Evolutionary conservation across 2,329 filamentous ascomycete species (phyloP), one percentile per base, ranked within the genome.

Genomic region (Chrysoporthe puriensis): DNA sequence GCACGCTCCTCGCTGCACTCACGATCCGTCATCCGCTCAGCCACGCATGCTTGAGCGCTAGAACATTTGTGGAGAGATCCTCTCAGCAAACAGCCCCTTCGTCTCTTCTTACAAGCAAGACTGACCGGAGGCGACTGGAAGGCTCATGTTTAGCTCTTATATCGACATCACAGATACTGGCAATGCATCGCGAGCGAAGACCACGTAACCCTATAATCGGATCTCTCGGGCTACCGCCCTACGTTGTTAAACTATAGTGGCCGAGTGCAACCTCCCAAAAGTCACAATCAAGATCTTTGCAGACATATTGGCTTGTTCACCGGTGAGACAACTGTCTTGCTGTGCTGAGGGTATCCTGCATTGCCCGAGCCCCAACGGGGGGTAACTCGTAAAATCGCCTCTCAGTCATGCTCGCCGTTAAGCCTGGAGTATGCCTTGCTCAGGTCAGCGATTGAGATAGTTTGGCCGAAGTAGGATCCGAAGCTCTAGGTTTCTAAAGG

Each of bases 1-100:
- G 32, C 54, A 34, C 34, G 54, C 34, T 40, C 34, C 54, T 40
- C 16, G 32, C 34, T 36, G 54, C 54, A 57, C 54, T 57, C 34
- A n/a, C n/a, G 34, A 36, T 36, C 34, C 54, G 54, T 16, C 32
- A 57, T 57, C 34, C 54, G 54, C 54, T 36, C 54, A 57, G 54
- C 54, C 54, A 40, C 54, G 32, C 32, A 34, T 40, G 54, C 34
- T 18, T 32, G 34, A 34, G 32, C 32, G 34, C 32, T 57, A 57
- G 14, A 34, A n/a, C 34, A n/a, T 57, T 8, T n/a, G 18, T 21
- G 16, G 54, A 36, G 3, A n/a, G 54, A 34, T 57, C 32, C 32
- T 32, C 54, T 16, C 54, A 57, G 16, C 32, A 57, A n/a, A 34
- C 8, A 57, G 18, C 32, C 14, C 4, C 18, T 40, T 57, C 14